Base-by-base conservation (phyloP, 2,329 filamentous ascomycete genomes). In the Alternaria arbusti region DNA sequence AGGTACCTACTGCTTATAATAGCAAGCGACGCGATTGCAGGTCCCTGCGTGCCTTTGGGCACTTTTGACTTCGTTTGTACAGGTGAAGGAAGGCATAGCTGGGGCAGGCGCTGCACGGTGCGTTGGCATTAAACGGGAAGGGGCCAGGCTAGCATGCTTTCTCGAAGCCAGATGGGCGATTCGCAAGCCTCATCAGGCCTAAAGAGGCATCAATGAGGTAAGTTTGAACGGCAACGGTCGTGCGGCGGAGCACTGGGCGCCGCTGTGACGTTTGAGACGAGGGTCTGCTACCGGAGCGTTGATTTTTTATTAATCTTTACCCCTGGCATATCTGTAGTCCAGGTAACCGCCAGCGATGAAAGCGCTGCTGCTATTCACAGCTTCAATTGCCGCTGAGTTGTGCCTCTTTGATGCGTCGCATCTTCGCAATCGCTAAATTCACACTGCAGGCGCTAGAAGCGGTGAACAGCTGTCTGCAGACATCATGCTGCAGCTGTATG, bases 41-140 rank as follows among this genome's bases (percentile, higher is more conserved):
- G 57, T 54, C 61, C 62, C 54, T 67, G 57, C 65, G 54, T 63
- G 50, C 58, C 26, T 50, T 56, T 44, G 36, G 22, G 36, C 17
- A 20, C 32, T 54, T 65, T 63, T 25, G 57, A 66, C 65, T 59
- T 44, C 50, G 50, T 23, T 22, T 46, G 61, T 30, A 13, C 47
- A 45, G n/a, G 17, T 43, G 23, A 54, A 51, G 25, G 26, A 54
- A 49, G 49, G 47, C 36, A 40, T 40, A 55, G 70, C 67, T 66
- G 59, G 69, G 71, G 67, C 73, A 74, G 54, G 67, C 46, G 69
- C 75, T 78, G 75, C 76, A 73, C 74, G 73, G 73, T 78, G 76
- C 76, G 76, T 65, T 78, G 75, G 75, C 75, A 78, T 59, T 61
- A 55, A 47, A 63, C 60, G 60, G 68, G 51, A 60, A 68, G 65